Evolutionary conservation across 805 yeast genomes (phyloP), one percentile per base, ranked within the genome.

Genomic region (Yamadazyma paraphyllophila): DNA sequence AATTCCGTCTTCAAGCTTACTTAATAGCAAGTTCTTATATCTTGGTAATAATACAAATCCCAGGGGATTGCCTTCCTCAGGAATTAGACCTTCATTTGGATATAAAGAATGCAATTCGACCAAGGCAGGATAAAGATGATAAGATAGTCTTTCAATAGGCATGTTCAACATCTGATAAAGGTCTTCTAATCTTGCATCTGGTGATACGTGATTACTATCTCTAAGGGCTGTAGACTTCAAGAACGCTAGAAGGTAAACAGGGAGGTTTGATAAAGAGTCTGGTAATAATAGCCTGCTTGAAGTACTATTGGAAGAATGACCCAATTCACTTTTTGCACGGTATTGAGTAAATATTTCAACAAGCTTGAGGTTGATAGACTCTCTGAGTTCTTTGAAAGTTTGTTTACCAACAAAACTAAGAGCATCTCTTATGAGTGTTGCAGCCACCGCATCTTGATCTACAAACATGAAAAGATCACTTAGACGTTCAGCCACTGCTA

Each of bases 81-180:
- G 59, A 12, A 53, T 40, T 36, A 58, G 30, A 7, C 71, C 81
- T 50, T 88, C 96, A 1, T 67, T 68, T 8, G 78, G 84, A 2
- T 66, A 65, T 47, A 88, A 63, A 2, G 78, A 73, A 60, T 90
- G 96, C 20, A 92, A 62, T 33, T 86, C 87, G 27, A 86, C 73
- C 45, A 92, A 69, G 9, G 85, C 81, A 1, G 99, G 98, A 58
- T 91, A 94, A 32, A 94, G 71, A 50, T 80, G 82, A 48, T 77
- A 77, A 16, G 82, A 67, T 15, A 91, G 67, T 41, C 74, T 73
- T 16, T 78, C 81, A 12, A 84, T 60, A 3, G 85, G 77, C 61
- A 78, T 69, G 6, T 74, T 66, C 53, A 77, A 69, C 59, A 88
- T 67, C 38, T 70, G 65, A 48, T 71, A 74, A 41, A 77, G 68